Evolutionary conservation across 2,329 filamentous ascomycete genomes (phyloP).

Genomic region (Fusarium sp.): DNA sequence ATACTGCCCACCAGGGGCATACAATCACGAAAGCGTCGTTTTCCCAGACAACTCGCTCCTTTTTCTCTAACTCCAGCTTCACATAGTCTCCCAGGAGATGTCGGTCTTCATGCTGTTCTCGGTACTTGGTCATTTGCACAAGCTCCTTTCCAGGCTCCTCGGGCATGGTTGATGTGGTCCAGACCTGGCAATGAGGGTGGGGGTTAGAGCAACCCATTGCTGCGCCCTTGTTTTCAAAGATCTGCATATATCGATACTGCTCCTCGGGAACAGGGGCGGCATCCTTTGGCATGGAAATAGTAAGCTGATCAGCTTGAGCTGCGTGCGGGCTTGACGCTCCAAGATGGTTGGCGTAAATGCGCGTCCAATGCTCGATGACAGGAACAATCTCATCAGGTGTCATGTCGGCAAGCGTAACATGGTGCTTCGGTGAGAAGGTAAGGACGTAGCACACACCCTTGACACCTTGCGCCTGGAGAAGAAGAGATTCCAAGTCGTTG

Average conservation of each 20-base stretch:
- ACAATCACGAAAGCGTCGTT: slow-evolving; percentile 89
- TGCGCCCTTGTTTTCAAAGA: slow-evolving; percentile 98
- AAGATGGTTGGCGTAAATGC: slow-evolving; percentile 87
- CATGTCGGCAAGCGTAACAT: slow-evolving; percentile 94
- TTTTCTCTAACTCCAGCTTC: slow-evolving; percentile 83
- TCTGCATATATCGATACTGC: slow-evolving; percentile 97
- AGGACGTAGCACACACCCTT: slow-evolving; percentile 98
- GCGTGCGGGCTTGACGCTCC: slow-evolving; percentile 78
- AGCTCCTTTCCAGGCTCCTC: slow-evolving; percentile 90
- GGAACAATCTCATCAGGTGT: slow-evolving; percentile 81
- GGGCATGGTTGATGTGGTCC: slow-evolving; percentile 92
- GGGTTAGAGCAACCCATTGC: slow-evolving; percentile 99
- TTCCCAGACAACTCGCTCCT: slow-evolving; percentile 89
- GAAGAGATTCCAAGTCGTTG: slow-evolving; percentile 77
- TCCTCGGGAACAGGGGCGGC: slow-evolving; percentile 69
- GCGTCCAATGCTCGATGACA: slow-evolving; percentile 91
- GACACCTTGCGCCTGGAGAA: slow-evolving; percentile 87
- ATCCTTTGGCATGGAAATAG: slow-evolving; percentile 58
- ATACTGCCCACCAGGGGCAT: slow-evolving; percentile 97
- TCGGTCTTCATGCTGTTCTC: slow-evolving; percentile 76
- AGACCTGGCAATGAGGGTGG: slow-evolving; percentile 96
- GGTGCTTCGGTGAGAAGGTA: slow-evolving; percentile 92
- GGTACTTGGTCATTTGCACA: slow-evolving; percentile 83
- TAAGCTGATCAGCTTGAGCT: slow-evolving; percentile 57
- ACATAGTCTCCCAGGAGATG: slow-evolving; percentile 92